A percentile compares a stretch with the other conserved stretches of the same genome.
phyloP scores from a whole-genome alignment of 208 protist genomes.

The Trypanosoma mega region DNA sequence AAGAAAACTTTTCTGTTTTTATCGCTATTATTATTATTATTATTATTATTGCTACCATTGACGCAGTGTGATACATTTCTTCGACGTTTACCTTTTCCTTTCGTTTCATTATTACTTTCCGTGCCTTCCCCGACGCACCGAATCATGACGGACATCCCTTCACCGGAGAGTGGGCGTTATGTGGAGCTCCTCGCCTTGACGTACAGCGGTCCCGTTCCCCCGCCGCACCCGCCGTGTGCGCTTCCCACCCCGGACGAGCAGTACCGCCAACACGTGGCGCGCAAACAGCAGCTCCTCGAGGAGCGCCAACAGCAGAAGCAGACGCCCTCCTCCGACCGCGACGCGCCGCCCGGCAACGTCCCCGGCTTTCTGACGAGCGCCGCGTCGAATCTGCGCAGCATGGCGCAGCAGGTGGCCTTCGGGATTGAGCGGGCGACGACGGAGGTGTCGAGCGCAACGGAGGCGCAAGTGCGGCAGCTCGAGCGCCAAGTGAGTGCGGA shows the following conservation, averaged over 20 bases:
- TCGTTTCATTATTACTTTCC: too few relatives aligned
- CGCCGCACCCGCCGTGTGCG: slow-evolving; percentile 49
- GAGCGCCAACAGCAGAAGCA: slow-evolving; percentile 21
- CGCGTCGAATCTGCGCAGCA: slow-evolving; percentile 19
- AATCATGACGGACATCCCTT: too few relatives aligned
- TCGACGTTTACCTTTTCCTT: too few relatives aligned
- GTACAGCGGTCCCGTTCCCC: slow-evolving; percentile 54
- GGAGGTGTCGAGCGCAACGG: slow-evolving; percentile 46
- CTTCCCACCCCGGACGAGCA: slow-evolving; percentile 79
- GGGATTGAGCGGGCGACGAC: slow-evolving; percentile 48
- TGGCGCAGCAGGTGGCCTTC: slow-evolving; percentile 38
- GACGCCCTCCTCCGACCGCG: neutral
- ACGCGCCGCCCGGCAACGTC: neutral
- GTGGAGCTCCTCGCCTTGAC: slow-evolving; percentile 43
- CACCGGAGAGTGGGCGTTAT: too few relatives aligned
- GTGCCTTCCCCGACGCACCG: too few relatives aligned
- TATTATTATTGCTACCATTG: too few relatives aligned
- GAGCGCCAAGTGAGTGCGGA: slow-evolving; percentile 55
- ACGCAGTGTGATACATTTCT: too few relatives aligned
- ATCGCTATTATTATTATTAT: too few relatives aligned
- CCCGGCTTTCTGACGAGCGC: slow-evolving; percentile 20
- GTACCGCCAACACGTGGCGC: slow-evolving; percentile 28
- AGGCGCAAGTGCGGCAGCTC: slow-evolving; percentile 56
- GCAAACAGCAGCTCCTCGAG: slow-evolving; percentile 31
- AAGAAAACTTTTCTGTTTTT: too few relatives aligned